Percentiles rank a stretch among this genome's conserved stretches.
Conservation (phyloP, 2,329 filamentous ascomycete species). For the Eutypella sp. region DNA sequence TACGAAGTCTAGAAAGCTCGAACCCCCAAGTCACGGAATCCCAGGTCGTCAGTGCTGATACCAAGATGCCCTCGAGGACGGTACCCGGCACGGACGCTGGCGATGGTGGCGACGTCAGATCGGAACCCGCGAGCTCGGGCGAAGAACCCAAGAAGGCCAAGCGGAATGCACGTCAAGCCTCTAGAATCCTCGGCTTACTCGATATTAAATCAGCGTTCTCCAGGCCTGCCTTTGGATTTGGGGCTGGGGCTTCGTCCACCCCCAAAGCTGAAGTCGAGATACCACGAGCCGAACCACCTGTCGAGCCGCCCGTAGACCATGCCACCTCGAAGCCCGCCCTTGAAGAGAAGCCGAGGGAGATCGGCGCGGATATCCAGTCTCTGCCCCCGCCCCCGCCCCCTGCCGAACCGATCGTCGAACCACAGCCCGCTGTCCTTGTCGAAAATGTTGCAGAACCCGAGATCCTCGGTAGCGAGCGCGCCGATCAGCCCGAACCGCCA, state of each 20-base stretch:
- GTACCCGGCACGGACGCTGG: slow-evolving; percentile 11
- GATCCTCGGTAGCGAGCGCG: not conserved
- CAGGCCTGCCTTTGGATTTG: not conserved
- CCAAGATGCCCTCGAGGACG: slow-evolving; percentile 1
- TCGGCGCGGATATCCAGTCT: not conserved
- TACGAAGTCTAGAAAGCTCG: not conserved
- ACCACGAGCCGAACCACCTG: not conserved
- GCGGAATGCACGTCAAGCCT: not conserved
- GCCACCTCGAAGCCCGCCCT: not conserved
- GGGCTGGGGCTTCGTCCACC: not conserved
- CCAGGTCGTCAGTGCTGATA: not conserved
- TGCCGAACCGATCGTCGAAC: not conserved
- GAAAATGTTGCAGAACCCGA: not conserved
- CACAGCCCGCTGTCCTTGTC: not conserved
- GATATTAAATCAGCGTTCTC: not conserved
- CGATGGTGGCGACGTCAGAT: slow-evolving; percentile 4
- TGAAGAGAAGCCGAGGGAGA: not conserved
- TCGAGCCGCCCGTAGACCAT: not conserved
- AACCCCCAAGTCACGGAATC: not conserved
- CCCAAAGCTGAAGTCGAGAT: not conserved
- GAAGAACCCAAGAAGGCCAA: slow-evolving; percentile 19
- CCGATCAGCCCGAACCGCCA: not conserved
- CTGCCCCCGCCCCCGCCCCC: too few species aligned
- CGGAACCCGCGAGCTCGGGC: slow-evolving; percentile 9
- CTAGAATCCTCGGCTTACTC: not conserved